Evolutionary conservation across 345 rosid species (phyloP).

Genomic region (Populus deltoides): DNA sequence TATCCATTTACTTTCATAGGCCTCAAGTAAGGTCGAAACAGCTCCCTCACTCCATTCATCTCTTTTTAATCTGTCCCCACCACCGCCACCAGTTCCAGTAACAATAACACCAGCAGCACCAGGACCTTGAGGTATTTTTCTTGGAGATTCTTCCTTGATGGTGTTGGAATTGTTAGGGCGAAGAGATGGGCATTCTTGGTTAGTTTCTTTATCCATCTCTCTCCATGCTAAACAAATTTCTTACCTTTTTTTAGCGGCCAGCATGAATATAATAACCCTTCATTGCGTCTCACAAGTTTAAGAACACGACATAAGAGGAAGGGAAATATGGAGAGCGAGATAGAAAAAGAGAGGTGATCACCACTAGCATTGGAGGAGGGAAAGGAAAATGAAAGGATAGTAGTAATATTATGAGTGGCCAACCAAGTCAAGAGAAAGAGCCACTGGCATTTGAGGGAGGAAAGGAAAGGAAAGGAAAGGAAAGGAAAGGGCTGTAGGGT

Average conservation of each 20-base stretch:
- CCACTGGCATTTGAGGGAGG: constrained; percentile 32
- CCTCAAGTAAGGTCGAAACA: constrained; percentile 82
- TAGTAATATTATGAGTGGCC: constrained; percentile 1
- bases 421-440: constrained; percentile 23
- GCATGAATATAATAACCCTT: constrained; percentile 1
- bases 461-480: neutral
- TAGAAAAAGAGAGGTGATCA: constrained; percentile 8
- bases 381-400: constrained; percentile 7
- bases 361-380: constrained; percentile 30
- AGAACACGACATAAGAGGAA: neutral
- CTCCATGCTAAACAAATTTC: constrained; percentile 31
- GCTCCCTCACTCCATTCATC: constrained; percentile 99
- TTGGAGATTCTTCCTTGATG: constrained; percentile 37
- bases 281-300: constrained; percentile 2
- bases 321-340: constrained; percentile 6
- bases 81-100: constrained; percentile 12
- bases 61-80: constrained; percentile 67
- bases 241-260: constrained; percentile 32
- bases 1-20: constrained; percentile 87
- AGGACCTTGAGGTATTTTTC: constrained; percentile 18
- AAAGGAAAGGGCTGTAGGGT: constrained; percentile 2
- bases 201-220: constrained; percentile 67
- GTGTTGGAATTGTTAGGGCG: constrained; percentile 19
- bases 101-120: constrained; percentile 3
- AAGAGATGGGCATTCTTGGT: constrained; percentile 43